Evolutionary conservation across 129 eudicot genomes (phyloP).

Genomic region (Calendula officinalis): DNA sequence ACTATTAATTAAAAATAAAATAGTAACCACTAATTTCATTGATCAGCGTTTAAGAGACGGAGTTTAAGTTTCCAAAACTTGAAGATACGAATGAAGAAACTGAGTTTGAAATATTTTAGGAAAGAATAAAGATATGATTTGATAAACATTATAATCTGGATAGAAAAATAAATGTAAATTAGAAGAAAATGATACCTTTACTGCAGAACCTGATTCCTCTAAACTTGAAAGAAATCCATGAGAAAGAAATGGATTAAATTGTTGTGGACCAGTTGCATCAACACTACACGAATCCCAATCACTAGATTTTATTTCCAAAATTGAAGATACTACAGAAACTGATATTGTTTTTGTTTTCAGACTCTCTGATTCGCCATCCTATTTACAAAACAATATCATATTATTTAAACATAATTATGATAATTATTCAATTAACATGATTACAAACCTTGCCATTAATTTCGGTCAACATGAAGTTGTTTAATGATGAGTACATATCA

Average conservation of each 20-base stretch:
- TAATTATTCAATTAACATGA: background rate
- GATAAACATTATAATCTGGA: constrained; percentile 22
- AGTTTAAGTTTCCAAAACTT: too few species aligned
- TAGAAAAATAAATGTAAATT: background rate
- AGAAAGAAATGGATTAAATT: constrained; percentile 77
- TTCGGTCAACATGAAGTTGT: constrained; percentile 52
- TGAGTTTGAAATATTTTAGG: too few species aligned
- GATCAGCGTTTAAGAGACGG: too few species aligned
- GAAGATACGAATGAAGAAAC: too few species aligned
- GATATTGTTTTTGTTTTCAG: constrained; percentile 46
- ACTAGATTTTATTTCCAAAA: constrained; percentile 62
- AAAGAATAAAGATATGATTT: too few species aligned
- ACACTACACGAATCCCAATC: constrained; percentile 93
- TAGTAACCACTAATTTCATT: background rate
- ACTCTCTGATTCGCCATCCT: constrained; percentile 42
- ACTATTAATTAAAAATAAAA: background rate
- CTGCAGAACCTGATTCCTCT: constrained; percentile 81
- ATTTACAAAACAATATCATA: constrained; percentile 13
- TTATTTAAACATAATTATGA: constrained; percentile 1
- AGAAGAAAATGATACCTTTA: constrained; percentile 48
- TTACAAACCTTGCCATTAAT: constrained; percentile 52
- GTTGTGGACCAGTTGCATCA: constrained; percentile 69
- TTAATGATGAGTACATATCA: constrained; percentile 47
- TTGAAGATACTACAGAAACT: constrained; percentile 78
- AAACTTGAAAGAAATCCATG: constrained; percentile 95